Evolutionary conservation across 202 grass and related monocot species (phyloP), one percentile per base, ranked within the genome.

Genomic region (Zizania palustris): DNA sequence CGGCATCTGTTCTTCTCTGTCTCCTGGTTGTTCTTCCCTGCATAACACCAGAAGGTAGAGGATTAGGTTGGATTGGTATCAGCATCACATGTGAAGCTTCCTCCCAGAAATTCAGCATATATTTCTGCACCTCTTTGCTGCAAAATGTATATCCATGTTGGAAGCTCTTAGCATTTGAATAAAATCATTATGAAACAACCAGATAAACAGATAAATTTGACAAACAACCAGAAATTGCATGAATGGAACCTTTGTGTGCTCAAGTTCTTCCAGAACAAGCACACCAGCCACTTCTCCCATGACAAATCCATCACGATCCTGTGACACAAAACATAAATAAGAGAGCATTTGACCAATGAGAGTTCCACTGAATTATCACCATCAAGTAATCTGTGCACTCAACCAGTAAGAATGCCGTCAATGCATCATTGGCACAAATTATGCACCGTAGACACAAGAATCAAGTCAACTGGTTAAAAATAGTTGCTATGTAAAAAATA

Each of bases 281-380:
- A 99, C 96, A 28, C 96, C 96, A 76, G 92, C 88, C 60, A 92
- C 96, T 91, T 99, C 96, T 82, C 96, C 96, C 88, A 99, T 99
- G 50, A 99, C 92, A 99, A 99, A 99, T 76, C 96, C 96, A 93
- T 99, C 96, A 45, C 96, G 87, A 50, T 89, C 96, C 96, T 99
- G 64, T 83, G 57, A 80, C 35, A 78, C 1, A 20, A 74, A 69
- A 46, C 28, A 65, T 70, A 19, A 7, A 84, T 21, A 75, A 63
- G 14, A 57, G 16, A 55, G 53, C 79, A 51, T 57, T 65, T 46
- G 28, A 73, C 5, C 43, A 11, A 56, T 41, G 60, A 54, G 42
- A 60, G 21, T 63, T 67, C 19, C 56, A 56, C 64, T 45, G 15
- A 86, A 49, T 71, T 66, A 71, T 80, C 56, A 53, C 35, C 28